A percentile compares a stretch with the other conserved stretches of the same genome.
phyloP scores from a whole-genome alignment of 371 early-diverging fungal genomes.

The Apophysomyces trapeziformis region DNA sequence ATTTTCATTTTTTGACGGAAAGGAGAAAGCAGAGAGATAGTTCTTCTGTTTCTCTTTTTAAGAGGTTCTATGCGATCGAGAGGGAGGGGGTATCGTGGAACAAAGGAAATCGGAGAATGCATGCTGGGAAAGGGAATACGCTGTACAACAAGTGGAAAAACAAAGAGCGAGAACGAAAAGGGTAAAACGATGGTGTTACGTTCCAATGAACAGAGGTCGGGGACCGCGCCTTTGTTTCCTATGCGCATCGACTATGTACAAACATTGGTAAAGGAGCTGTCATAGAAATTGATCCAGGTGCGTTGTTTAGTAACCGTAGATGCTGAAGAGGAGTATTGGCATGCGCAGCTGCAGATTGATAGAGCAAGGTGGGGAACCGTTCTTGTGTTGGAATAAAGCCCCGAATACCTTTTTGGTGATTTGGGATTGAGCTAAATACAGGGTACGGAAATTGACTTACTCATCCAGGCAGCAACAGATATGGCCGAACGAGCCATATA shows the following conservation, averaged over 20 bases:
- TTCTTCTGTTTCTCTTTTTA: background rate
- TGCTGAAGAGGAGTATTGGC: slow-evolving; percentile 29
- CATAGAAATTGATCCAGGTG: slow-evolving; percentile 28
- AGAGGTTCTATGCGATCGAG: background rate
- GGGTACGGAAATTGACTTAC: slow-evolving; percentile 18
- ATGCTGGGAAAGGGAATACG: slow-evolving; percentile 8
- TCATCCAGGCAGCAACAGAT: slow-evolving; percentile 31
- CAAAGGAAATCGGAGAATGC: background rate
- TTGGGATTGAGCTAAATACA: background rate
- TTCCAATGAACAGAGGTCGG: background rate
- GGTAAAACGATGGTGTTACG: background rate
- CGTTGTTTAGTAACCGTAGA: slow-evolving; percentile 28
- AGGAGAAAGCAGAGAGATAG: background rate
- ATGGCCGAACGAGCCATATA: slow-evolving; percentile 29
- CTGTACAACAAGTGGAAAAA: slow-evolving; percentile 2
- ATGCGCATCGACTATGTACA: slow-evolving; percentile 15
- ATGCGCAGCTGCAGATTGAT: slow-evolving; percentile 23
- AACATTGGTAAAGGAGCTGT: slow-evolving; percentile 13
- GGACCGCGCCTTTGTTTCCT: background rate
- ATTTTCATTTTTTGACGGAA: background rate
- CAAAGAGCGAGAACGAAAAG: background rate
- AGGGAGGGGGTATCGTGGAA: slow-evolving; percentile 5
- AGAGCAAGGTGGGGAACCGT: slow-evolving; percentile 25
- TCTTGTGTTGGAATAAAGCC: slow-evolving; percentile 21
- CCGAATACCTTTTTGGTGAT: slow-evolving; percentile 18